Evolutionary conservation across 257 asterid species (phyloP), one percentile per base, ranked within the genome.

Genomic region (Scutellaria minor): DNA sequence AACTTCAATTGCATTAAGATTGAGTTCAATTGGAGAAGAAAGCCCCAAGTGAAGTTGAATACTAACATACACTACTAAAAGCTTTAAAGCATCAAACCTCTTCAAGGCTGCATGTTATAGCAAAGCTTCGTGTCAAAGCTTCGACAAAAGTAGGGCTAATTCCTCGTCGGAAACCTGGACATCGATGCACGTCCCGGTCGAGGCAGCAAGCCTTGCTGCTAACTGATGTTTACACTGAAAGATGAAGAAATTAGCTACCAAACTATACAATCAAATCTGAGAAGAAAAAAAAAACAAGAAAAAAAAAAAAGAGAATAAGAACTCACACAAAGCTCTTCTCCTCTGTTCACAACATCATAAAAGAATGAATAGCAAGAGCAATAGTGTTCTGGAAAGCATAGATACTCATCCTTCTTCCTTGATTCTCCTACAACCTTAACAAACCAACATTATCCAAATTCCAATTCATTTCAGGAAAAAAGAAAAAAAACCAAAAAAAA

Each of bases 161-260:
- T 91, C 96, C 75, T 90, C 92, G 72, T 95, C 97, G 37, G 97
- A 80, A 61, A 95, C 89, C 82, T 75, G 62, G 51, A 82, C 78
- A 10, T 90, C 86, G 24, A 83, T 1, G 82, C 88, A 92, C 0
- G 81, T 79, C 75, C 90, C 97, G 9, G 85, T 68, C 5, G 97
- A 81, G 55, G 87, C 85, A 9, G 99, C 96, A 22, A 95, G 88
- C 68, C 96, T 84, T 64, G 98, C 99, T 72, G 99, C 99, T 60
- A 95, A 51, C 79, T 95, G 99, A 84, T 95, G 99, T 84, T 95
- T 92, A 79, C 99, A 90, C 98, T 92, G 85, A 66, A 75, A 78
- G 2, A 8, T 15, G 9, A 51, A 61, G 35, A 74, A 15, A 41
- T 35, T 14, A 50, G 35, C 48, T 27, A 20, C 48, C 37, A 31